Base-by-base conservation (phyloP, 257 asterid genomes). In the Forsythia viridissima region DNA sequence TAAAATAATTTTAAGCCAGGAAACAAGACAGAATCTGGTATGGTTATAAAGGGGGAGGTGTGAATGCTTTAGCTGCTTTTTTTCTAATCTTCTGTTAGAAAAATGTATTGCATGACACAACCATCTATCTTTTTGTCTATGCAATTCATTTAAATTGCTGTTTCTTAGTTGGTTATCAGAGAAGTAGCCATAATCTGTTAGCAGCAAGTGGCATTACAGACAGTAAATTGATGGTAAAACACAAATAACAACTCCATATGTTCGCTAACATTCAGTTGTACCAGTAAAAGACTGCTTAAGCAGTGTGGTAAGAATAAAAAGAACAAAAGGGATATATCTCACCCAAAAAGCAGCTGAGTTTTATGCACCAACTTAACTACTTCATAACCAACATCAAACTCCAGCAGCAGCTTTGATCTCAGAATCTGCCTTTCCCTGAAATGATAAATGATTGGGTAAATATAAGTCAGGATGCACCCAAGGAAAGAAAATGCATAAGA, bases 391-490 rank as follows among this genome's bases (percentile, higher is more conserved):
- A 63, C 30, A 85, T 91, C 84, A 90, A 84, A 85, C 92, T 85
- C 92, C 75, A 8, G 92, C 86, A n/a, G 90, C 79, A 72, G 96
- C 81, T 90, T 90, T 88, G 73, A 76, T 44, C 38, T 86, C 90
- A 5, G 91, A 84, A 77, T 83, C 90, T 21, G 91, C 59, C 83
- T 87, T 91, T 34, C 86, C 94, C 97, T 90, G 86, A 72, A 73
- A 78, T 57, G 20, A 66, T 37, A 76, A 61, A 71, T 43, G 24
- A 52, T 11, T 34, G 41, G 46, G 10, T 43, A 80, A 41, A 34
- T 44, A 40, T 6, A 30, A 38, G n/a, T 52, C 68, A 69, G 51
- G 70, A 42, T 51, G 30, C 39, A 76, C 8, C 21, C 20, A 68
- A 18, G 10, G 34, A 7, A 43, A 12, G 43, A 11, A 65, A 43